Evolutionary conservation across 2,329 filamentous ascomycete genomes (phyloP).

Genomic region (Geosmithia putterillii): DNA sequence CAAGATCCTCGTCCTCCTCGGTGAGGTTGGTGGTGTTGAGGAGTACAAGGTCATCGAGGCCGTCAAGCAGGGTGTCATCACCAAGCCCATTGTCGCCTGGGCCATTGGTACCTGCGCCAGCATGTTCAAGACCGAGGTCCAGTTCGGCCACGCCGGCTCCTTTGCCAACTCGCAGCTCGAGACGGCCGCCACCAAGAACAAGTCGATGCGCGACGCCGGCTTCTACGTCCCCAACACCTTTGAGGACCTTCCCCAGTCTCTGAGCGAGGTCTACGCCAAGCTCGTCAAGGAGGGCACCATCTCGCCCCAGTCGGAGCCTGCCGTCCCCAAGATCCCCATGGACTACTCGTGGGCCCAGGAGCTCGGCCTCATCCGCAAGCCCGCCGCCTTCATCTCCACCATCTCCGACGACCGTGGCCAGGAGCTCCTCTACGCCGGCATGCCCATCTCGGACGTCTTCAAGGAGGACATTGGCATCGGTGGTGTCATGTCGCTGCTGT

Average conservation of each 20-base stretch:
- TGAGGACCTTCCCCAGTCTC: slow-evolving; percentile 74
- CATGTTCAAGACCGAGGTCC: slow-evolving; percentile 99
- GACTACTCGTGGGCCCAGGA: slow-evolving; percentile 99
- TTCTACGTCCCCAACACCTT: slow-evolving; percentile 94
- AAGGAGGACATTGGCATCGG: slow-evolving; percentile 97
- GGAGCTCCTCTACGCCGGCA: slow-evolving; percentile 95
- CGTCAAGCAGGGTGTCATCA: slow-evolving; percentile 87
- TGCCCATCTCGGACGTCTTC: slow-evolving; percentile 99
- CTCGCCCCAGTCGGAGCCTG: slow-evolving; percentile 74
- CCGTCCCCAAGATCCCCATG: slow-evolving; percentile 97
- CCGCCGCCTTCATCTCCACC: slow-evolving; percentile 98
- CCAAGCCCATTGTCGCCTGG: slow-evolving; percentile 98
- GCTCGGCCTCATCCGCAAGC: slow-evolving; percentile 98
- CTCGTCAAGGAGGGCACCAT: slow-evolving; percentile 78
- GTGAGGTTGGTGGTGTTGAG: slow-evolving; percentile 98
- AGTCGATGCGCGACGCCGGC: slow-evolving; percentile 88
- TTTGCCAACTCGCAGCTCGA: slow-evolving; percentile 99
- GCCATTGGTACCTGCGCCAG: slow-evolving; percentile 97
- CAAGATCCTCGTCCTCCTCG: slow-evolving; percentile 92
- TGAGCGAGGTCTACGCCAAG: slow-evolving; percentile 77
- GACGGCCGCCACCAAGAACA: slow-evolving; percentile 94
- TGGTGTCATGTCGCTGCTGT: slow-evolving; percentile 98
- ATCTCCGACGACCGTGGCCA: slow-evolving; percentile 99
- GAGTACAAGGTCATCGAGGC: slow-evolving; percentile 99
- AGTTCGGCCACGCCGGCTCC: slow-evolving; percentile 97